Percentiles rank a stretch among this genome's conserved stretches.
These are phyloP conservation scores for Nissolia schottii DNA, from an alignment of 306 rosid species.

Conservation along the genomic window DNA sequence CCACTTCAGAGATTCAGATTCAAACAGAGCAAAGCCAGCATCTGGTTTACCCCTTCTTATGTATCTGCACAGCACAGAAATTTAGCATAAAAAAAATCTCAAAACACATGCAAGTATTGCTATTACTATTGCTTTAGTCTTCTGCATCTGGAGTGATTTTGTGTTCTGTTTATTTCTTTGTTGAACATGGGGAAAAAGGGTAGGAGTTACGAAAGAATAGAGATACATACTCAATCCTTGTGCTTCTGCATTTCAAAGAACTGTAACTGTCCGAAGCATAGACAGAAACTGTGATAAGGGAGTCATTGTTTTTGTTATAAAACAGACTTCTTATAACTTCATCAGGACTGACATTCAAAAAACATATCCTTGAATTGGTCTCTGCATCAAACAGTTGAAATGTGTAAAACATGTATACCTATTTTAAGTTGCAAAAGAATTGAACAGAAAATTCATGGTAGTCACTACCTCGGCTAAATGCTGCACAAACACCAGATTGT, in stretches of 20 bases:
- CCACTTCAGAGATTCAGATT: conserved; percentile 97
- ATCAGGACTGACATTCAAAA: conserved; percentile 93
- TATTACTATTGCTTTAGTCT: neutral
- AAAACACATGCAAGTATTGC: conserved; percentile 1
- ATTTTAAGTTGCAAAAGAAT: conserved; percentile 14
- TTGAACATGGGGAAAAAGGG: neutral
- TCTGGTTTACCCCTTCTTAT: conserved; percentile 91
- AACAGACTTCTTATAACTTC: conserved; percentile 97
- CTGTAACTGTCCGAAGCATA: conserved; percentile 98
- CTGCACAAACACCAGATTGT: conserved; percentile 64
- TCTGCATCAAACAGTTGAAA: conserved; percentile 57
- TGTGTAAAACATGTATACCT: neutral
- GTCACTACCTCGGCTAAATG: conserved; percentile 54
- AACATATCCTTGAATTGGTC: conserved; percentile 89
- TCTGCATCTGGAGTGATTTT: neutral
- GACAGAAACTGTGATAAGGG: conserved; percentile 97
- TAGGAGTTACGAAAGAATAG: neutral
- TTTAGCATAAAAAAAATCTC: neutral
- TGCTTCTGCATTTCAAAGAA: conserved; percentile 96
- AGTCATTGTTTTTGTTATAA: conserved; percentile 94
- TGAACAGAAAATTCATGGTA: neutral
- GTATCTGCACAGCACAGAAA: conserved; percentile 50
- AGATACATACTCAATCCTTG: conserved; percentile 83
- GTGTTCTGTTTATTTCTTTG: neutral
- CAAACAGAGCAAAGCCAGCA: conserved; percentile 98